Base-by-base conservation (phyloP, 2,329 filamentous ascomycete species). In the Cercospora sp. region DNA sequence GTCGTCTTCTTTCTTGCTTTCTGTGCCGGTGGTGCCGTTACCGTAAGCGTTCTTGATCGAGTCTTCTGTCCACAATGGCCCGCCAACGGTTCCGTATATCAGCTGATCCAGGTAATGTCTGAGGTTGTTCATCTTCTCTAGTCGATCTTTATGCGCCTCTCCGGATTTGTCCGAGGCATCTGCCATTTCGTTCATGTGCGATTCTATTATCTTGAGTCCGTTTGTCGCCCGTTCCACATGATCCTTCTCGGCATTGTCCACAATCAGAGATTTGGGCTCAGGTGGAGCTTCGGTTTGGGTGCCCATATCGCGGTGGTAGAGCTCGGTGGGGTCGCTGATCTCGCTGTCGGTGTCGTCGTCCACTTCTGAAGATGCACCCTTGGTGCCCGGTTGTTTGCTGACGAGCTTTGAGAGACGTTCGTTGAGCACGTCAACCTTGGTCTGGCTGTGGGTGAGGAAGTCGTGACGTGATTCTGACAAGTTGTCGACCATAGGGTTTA, bases 231-330 rank as follows among this genome's bases (percentile, higher is more conserved):
- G 69, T 7, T 75, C 70, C 0, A 75, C 65, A 9, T 76, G 68
- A 1, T 78, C 68, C 23, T 73, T 69, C 12, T 59, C 65, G 45
- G 51, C 62, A 8, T 61, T 59, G 20, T 65, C 10, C 77, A 76
- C 28, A 31, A 71, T 30, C 77, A 78, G 3, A 77, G 73, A 26
- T 78, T 73, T 5, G 82, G 80, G 3, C 83, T 84, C 2, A 83
- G 78, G 81, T 1, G 83, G 84, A 0, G 88, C 89, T 18, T 68
- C 67, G 0, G 92, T 95, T 79, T 95, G 92, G 1, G 91, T 91
- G 71, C 91, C 91, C 68, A 92, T 86, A 76, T 95, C 92, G 57
- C 91, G 88, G 78, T 94, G 91, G 80, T 92, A 95, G 69, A 94
- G 86, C 78, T 94, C 91, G 0, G 90, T 89, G 0, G 92, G 91